Conservation (phyloP, 1,139 yeast genomes). For the Pichia terricola region DNA sequence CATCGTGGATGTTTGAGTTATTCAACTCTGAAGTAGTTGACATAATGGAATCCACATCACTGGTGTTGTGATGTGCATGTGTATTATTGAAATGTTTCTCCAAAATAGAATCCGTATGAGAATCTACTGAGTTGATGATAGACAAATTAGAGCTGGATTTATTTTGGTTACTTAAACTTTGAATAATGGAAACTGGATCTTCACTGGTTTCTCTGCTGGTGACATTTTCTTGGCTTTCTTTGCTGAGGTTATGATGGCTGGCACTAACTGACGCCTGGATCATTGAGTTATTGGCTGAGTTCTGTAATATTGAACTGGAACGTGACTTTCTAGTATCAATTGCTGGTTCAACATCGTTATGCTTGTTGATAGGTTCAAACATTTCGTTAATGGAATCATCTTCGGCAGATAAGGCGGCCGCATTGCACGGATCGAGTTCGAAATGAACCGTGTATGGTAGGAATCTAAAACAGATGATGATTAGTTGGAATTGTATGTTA, state of each 20-base stretch:
- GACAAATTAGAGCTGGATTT: slow-evolving; percentile 8
- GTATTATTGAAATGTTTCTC: background rate
- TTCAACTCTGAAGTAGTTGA: background rate
- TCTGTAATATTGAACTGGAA: too few species aligned
- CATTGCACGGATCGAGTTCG: slow-evolving; percentile 32
- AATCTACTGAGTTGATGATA: slow-evolving; percentile 4
- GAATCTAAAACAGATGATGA: slow-evolving; percentile 31
- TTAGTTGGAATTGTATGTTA: slow-evolving; percentile 1
- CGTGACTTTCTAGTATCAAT: too few species aligned
- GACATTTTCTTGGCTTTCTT: too few species aligned
- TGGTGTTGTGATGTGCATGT: background rate
- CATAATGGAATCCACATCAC: background rate
- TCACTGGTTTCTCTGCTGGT: too few species aligned
- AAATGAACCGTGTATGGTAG: slow-evolving; percentile 68
- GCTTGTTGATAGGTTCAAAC: slow-evolving; percentile 16
- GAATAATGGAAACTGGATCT: slow-evolving; percentile 14
- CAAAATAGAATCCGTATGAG: background rate
- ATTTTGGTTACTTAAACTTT: slow-evolving; percentile 13
- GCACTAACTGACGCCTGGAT: too few species aligned
- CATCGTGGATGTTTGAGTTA: background rate
- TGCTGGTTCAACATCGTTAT: too few species aligned
- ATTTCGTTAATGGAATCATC: slow-evolving; percentile 17
- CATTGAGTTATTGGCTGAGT: too few species aligned
- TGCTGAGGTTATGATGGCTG: too few species aligned
- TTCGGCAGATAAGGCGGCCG: slow-evolving; percentile 10